Base-by-base conservation (phyloP, 2,329 filamentous ascomycete genomes). In the Arthrobotrys musiformis region DNA sequence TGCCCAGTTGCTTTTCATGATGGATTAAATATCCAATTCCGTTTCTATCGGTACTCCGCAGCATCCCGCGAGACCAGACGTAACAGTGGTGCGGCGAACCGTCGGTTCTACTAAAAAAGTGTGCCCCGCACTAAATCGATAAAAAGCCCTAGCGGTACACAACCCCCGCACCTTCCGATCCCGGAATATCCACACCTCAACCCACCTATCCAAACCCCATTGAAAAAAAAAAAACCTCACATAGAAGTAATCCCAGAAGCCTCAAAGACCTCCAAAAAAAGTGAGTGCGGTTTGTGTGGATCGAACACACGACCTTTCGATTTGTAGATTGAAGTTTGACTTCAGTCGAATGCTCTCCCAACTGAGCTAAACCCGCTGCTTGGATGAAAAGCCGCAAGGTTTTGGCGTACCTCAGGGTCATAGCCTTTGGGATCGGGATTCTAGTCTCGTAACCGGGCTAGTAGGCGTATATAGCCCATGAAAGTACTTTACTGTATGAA, bases 241-340 rank as follows among this genome's bases (percentile, higher is more conserved):
- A 33, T 5, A 33, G 9, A 33, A 33, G 4, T 11, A 11, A 37
- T 11, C 2, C 8, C 33, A 37, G 17, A 6, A 42, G 11, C n/a
- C 1, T 4, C 4, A 42, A 17, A 42, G 2, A 30, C 33, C 8
- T 2, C 26, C n/a, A 28, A 46, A 44, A 42, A 17, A 42, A 42
- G 40, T 42, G 40, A 42, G 8, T 67, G 62, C 62, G 62, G 62
- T 67, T 67, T 67, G 46, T 67, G 62, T 67, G 62, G 62, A 67
- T 67, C 62, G 62, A 67, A 67, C 62, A 67, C 62, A 67, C 46
- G 62, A 67, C 62, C 62, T 67, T 67, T 33, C 30, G 62, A 67
- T 67, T 26, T 54, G 6, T 26, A 19, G 62, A 67, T 40, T 67
- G 62, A 54, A 54, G 62, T 67, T 61, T 33, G 62, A 54, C 62